A percentile compares a stretch with the other conserved stretches of the same genome.
phyloP scores from a whole-genome alignment of 768 basidiomycete genomes.

The Hericium alpestre region DNA sequence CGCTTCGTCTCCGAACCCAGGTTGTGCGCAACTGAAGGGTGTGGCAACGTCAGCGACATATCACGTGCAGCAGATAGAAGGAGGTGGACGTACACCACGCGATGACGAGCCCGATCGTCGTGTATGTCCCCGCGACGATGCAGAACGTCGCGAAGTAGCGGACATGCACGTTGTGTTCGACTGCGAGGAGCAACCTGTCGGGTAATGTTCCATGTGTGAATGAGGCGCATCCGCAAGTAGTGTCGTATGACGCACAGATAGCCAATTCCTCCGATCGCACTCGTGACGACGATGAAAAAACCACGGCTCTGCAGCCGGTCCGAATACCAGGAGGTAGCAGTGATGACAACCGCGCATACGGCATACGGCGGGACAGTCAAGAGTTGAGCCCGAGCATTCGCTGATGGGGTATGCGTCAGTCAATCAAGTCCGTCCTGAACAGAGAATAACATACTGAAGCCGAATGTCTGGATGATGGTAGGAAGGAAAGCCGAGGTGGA shows the following conservation, averaged over 20 bases:
- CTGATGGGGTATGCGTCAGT: conserved; percentile 23
- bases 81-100: conserved; percentile 55
- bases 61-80: neutral
- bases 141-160: conserved; percentile 73
- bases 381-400: conserved; percentile 55
- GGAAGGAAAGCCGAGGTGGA: conserved; percentile 78
- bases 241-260: conserved; percentile 60
- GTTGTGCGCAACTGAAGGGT: conserved; percentile 52
- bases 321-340: conserved; percentile 47
- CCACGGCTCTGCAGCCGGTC: conserved; percentile 59
- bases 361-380: conserved; percentile 78
- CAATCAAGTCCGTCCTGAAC: neutral
- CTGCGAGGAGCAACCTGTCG: conserved; percentile 43
- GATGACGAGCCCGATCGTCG: conserved; percentile 61
- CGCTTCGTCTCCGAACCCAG: conserved; percentile 71
- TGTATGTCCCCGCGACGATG: conserved; percentile 68
- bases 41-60: neutral
- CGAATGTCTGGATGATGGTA: conserved; percentile 68
- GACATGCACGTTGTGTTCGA: conserved; percentile 44
- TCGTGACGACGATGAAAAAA: conserved; percentile 33
- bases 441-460: conserved; percentile 41
- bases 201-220: neutral
- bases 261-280: conserved; percentile 41
- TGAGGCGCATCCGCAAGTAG: too few relatives aligned
- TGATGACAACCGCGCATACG: conserved; percentile 54